Evolutionary conservation across 441 rosid genomes (phyloP).

Genomic region (Dalechampia spathulata): DNA sequence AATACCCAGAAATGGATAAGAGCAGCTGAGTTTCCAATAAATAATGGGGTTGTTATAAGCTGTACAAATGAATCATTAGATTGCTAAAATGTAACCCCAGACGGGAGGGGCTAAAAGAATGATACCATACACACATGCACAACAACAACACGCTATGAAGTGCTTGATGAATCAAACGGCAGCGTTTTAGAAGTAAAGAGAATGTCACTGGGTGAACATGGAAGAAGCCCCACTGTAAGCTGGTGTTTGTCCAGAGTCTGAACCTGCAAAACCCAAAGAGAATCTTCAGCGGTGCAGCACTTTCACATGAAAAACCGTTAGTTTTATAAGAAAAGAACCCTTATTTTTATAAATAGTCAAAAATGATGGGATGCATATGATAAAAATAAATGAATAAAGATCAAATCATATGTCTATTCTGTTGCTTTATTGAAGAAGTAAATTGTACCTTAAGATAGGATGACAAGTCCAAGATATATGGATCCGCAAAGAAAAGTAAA

Average conservation of each 20-base stretch:
- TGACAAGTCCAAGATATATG: slow-evolving; percentile 74
- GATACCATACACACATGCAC: not conserved
- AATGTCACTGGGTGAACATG: too few species aligned
- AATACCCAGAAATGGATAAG: too few species aligned
- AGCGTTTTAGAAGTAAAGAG: not conserved
- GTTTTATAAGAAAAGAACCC: too few species aligned
- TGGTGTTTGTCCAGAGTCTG: too few species aligned
- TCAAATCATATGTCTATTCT: too few species aligned
- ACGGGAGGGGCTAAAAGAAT: slow-evolving; percentile 28
- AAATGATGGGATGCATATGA: too few species aligned
- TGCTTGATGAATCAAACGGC: slow-evolving; percentile 2
- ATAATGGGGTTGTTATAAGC: not conserved
- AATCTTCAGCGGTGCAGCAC: too few species aligned
- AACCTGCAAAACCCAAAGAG: too few species aligned
- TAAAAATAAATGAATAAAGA: too few species aligned
- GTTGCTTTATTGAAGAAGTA: slow-evolving; percentile 2
- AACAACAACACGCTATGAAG: not conserved
- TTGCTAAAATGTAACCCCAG: slow-evolving; percentile 1
- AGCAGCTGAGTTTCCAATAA: not conserved
- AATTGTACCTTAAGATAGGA: slow-evolving; percentile 52
- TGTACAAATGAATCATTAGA: slow-evolving; percentile 11
- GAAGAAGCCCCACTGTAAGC: too few species aligned
- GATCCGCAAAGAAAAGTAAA: slow-evolving; percentile 60
- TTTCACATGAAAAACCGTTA: too few species aligned
- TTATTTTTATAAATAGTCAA: too few species aligned